Conservation (phyloP, 345 rosid genomes). For the Viola odorata region DNA sequence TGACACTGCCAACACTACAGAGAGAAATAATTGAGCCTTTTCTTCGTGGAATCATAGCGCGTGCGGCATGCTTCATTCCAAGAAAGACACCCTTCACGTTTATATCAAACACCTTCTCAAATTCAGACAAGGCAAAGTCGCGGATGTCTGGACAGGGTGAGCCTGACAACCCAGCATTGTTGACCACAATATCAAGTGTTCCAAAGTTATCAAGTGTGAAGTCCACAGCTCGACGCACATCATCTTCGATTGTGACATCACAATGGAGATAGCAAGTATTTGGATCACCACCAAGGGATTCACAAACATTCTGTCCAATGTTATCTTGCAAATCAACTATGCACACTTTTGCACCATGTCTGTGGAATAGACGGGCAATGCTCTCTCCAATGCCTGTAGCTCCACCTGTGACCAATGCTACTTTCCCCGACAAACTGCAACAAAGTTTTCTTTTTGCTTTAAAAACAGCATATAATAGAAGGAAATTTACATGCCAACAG, state of each 20-base stretch:
- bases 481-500: too few species aligned
- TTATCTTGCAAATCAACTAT: conserved; percentile 61
- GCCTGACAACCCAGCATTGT: conserved; percentile 73
- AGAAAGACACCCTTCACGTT: conserved; percentile 78
- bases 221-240: conserved; percentile 60
- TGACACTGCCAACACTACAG: conserved; percentile 51
- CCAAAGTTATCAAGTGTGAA: conserved; percentile 50
- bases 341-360: conserved; percentile 78
- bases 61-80: conserved; percentile 89
- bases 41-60: conserved; percentile 60
- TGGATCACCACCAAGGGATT: conserved; percentile 36
- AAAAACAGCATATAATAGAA: too few species aligned
- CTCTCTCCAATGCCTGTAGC: conserved; percentile 89
- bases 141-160: conserved; percentile 70
- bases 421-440: conserved; percentile 61
- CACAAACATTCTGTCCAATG: conserved; percentile 44
- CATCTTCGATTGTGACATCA: conserved; percentile 65
- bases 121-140: conserved; percentile 35
- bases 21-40: conserved; percentile 61
- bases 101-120: conserved; percentile 59
- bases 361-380: conserved; percentile 62
- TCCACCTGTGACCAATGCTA: conserved; percentile 83
- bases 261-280: conserved; percentile 53
- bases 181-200: conserved; percentile 62
- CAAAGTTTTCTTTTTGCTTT: background rate